A percentile compares a stretch with the other conserved stretches of the same genome.
Conservation (phyloP, 176 grass and related monocot genomes). For the Avena eriantha region DNA sequence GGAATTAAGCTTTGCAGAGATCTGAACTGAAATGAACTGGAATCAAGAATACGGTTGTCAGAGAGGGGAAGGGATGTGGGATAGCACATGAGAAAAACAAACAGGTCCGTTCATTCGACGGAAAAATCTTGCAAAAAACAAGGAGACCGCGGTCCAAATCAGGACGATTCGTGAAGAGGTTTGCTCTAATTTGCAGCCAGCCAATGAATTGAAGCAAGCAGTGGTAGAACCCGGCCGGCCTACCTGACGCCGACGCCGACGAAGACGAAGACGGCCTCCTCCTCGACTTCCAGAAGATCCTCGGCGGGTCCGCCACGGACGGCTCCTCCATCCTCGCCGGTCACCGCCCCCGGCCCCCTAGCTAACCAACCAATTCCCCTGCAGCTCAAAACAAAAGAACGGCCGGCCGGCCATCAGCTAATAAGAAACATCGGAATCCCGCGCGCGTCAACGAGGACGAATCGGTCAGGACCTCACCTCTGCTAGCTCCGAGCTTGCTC, state of each 20-base stretch:
- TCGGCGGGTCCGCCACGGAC: constrained; percentile 66
- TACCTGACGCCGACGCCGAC: constrained; percentile 53
- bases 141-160: neutral
- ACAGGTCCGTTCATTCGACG: no score
- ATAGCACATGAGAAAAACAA: neutral
- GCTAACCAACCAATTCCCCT: neutral
- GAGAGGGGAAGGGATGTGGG: neutral
- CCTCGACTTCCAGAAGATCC: constrained; percentile 87
- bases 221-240: neutral
- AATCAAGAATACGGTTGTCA: neutral
- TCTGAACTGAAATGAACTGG: neutral
- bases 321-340: neutral
- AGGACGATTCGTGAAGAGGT: neutral
- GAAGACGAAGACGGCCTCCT: constrained; percentile 52
- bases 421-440: neutral
- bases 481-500: neutral
- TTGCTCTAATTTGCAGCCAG: neutral
- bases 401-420: neutral
- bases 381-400: neutral
- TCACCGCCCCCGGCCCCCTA: neutral
- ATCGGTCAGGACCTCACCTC: neutral
- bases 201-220: neutral
- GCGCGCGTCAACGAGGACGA: neutral
- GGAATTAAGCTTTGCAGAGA: neutral
- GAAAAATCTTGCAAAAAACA: neutral